phyloP scores from a whole-genome alignment of 352 stramenopile genomes.

The Phytophthora ramorum region DNA sequence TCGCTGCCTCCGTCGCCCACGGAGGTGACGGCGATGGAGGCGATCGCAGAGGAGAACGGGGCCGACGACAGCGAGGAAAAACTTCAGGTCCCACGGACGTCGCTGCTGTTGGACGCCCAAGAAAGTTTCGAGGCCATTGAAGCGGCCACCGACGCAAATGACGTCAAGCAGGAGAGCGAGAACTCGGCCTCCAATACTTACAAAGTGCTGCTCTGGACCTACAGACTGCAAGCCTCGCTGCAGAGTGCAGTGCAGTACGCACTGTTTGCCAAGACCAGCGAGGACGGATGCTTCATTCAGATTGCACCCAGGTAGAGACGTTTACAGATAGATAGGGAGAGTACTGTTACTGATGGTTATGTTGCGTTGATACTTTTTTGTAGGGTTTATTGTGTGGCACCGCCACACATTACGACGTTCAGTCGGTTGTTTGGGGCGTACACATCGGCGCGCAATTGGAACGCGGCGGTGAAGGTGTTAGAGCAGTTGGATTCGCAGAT shows the following conservation, averaged over 20 bases:
- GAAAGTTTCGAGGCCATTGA: constrained; percentile 82
- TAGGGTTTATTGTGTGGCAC: constrained; percentile 82
- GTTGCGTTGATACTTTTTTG: constrained; percentile 7
- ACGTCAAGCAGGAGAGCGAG: constrained; percentile 79
- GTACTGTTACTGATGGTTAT: constrained; percentile 5
- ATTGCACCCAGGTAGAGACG: constrained; percentile 68
- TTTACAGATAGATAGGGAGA: not conserved
- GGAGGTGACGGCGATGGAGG: constrained; percentile 32
- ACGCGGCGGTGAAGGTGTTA: constrained; percentile 72
- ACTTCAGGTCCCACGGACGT: constrained; percentile 26
- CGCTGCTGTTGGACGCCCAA: constrained; percentile 37
- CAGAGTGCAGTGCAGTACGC: constrained; percentile 80
- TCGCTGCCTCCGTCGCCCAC: constrained; percentile 34
- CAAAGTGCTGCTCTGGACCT: constrained; percentile 81
- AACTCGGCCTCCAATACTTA: constrained; percentile 77
- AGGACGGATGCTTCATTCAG: constrained; percentile 84
- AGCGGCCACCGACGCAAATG: constrained; percentile 54
- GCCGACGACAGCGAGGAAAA: constrained; percentile 41
- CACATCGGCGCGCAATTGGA: constrained; percentile 70
- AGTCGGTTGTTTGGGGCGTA: constrained; percentile 75
- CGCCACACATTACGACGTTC: constrained; percentile 83
- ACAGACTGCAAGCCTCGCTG: constrained; percentile 76
- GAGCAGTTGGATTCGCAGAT: constrained; percentile 72
- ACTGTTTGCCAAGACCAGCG: constrained; percentile 79
- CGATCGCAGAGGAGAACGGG: constrained; percentile 34